Evolutionary conservation across 345 rosid species (phyloP).

Genomic region (Luvunga scandens): DNA sequence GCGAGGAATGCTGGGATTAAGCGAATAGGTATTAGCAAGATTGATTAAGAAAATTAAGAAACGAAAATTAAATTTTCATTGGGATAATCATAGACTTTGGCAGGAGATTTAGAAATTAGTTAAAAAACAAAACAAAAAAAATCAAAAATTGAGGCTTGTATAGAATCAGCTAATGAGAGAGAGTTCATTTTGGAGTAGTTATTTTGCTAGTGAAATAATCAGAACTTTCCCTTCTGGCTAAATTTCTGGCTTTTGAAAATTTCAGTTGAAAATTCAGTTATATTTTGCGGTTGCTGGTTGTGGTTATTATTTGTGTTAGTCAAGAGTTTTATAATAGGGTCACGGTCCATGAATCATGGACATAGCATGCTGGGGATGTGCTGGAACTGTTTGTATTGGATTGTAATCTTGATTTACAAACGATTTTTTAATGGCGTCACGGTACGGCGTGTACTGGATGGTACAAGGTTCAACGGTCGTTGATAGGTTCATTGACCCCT

Average conservation of each 20-base stretch:
- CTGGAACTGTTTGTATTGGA: not conserved
- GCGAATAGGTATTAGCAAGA: conserved; percentile 26
- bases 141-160: not conserved
- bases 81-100: not conserved
- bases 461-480: not conserved
- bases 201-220: not conserved
- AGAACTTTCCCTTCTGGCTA: not conserved
- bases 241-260: not conserved
- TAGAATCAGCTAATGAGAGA: not conserved
- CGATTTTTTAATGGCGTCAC: not conserved
- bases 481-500: not conserved
- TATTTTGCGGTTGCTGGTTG: not conserved
- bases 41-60: not conserved
- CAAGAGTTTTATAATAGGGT: not conserved
- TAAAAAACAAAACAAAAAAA: not conserved
- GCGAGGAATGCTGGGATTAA: conserved; percentile 30
- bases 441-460: not conserved
- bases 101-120: not conserved
- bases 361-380: no score
- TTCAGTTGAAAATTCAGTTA: not conserved
- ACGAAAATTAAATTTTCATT: not conserved
- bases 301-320: not conserved
- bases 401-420: not conserved
- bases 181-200: not conserved
- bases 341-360: no score